These are phyloP conservation scores for Nidularia sp. DNA, from an alignment of 768 basidiomycete genomes.

Conservation along the genomic window DNA sequence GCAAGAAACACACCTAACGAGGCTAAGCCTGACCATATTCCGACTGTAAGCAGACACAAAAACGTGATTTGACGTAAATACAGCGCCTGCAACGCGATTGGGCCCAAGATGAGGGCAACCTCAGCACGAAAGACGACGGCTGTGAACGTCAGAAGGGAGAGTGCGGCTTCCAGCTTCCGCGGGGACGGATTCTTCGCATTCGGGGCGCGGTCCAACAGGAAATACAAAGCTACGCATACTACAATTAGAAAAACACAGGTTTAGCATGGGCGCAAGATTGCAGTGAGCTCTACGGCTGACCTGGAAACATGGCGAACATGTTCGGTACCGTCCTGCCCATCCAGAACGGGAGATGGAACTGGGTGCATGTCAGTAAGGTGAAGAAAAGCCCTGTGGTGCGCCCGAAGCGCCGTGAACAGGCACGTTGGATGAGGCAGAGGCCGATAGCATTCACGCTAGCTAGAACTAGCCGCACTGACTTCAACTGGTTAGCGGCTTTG, in stretches of 20 bases:
- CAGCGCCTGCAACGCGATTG: constrained; percentile 55
- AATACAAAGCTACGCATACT: constrained; percentile 59
- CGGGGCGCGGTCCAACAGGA: constrained; percentile 40
- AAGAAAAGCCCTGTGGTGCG: constrained; percentile 52
- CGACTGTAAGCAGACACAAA: constrained; percentile 39
- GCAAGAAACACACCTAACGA: constrained; percentile 45
- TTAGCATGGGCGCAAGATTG: not conserved
- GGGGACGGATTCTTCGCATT: constrained; percentile 32
- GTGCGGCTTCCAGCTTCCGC: constrained; percentile 30
- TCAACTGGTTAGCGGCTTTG: not conserved
- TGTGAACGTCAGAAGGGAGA: constrained; percentile 62
- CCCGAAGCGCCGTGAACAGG: constrained; percentile 64
- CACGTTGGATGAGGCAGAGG: constrained; percentile 60
- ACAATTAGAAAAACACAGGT: not conserved
- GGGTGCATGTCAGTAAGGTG: constrained; percentile 66
- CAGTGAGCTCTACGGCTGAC: constrained; percentile 34
- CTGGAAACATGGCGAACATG: constrained; percentile 82
- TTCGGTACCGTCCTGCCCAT: constrained; percentile 93
- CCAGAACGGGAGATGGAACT: constrained; percentile 94
- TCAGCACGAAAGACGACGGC: constrained; percentile 80
- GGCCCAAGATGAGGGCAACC: constrained; percentile 60
- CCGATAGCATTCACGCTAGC: constrained; percentile 60
- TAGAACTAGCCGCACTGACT: constrained; percentile 69
- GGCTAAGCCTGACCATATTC: constrained; percentile 38
- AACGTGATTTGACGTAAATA: constrained; percentile 37